Conservation (phyloP, 2,329 filamentous ascomycete genomes). For the Talaromyces pinophilus region DNA sequence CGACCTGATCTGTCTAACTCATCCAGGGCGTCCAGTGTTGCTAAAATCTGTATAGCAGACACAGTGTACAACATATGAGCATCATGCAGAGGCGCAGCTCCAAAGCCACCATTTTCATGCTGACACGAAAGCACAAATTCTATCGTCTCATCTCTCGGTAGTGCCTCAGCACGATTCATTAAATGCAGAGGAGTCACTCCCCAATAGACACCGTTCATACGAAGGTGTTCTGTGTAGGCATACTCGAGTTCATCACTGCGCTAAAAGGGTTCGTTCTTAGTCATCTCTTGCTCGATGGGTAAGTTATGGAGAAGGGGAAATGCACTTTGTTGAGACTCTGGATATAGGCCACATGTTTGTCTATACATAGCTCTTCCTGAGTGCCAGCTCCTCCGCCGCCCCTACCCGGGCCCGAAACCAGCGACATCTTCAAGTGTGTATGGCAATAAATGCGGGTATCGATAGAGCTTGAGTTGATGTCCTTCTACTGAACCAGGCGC, state of each 20-base stretch:
- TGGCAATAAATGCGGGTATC: neutral
- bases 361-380: conserved; percentile 55
- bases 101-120: conserved; percentile 85
- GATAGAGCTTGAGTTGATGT: neutral
- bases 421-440: conserved; percentile 51
- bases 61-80: conserved; percentile 95
- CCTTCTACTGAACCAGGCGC: neutral
- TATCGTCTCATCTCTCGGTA: conserved; percentile 78
- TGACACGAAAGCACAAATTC: conserved; percentile 96
- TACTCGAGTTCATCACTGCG: conserved; percentile 95
- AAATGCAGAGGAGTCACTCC: conserved; percentile 86
- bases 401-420: conserved; percentile 62
- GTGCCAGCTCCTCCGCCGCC: conserved; percentile 50
- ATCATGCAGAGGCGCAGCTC: conserved; percentile 90
- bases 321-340: conserved; percentile 83
- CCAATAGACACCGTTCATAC: conserved; percentile 96
- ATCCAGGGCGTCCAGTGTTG: conserved; percentile 79
- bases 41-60: conserved; percentile 90
- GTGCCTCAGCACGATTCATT: conserved; percentile 74
- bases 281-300: neutral
- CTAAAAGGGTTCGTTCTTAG: conserved; percentile 46
- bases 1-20: conserved; percentile 73
- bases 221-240: conserved; percentile 95
- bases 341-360: conserved; percentile 86
- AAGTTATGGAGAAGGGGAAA: conserved; percentile 27